Evolutionary conservation across 75 land plant species (phyloP).

Genomic region (Pinus taeda): DNA sequence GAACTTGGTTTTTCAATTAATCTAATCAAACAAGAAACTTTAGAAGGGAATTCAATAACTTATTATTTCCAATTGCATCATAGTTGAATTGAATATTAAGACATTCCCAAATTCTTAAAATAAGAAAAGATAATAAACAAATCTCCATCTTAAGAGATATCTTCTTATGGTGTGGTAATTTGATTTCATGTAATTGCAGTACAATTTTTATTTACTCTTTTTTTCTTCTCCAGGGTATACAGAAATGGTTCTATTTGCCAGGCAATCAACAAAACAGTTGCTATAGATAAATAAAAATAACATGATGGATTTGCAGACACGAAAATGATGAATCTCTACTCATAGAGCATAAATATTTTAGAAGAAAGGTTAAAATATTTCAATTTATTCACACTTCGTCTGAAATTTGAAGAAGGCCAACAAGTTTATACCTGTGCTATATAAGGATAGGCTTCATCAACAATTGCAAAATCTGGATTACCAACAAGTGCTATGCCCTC

Average conservation of each 20-base stretch:
- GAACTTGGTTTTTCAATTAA: not conserved
- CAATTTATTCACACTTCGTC: not conserved
- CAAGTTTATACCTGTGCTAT: constrained; percentile 82
- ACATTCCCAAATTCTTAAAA: not conserved
- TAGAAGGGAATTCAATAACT: not conserved
- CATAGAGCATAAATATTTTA: not conserved
- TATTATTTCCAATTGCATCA: not conserved
- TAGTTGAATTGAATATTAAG: not conserved
- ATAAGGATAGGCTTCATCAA: constrained; percentile 99
- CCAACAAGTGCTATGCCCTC: constrained; percentile 99
- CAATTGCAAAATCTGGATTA: constrained; percentile 98
- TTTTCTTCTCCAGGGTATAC: not conserved
- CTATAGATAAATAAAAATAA: not conserved
- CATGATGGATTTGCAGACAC: not conserved
- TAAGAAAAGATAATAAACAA: not conserved
- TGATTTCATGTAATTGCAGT: not conserved
- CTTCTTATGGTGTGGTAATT: not conserved
- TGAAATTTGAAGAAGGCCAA: not conserved
- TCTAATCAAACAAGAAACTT: not conserved
- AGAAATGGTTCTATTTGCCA: not conserved
- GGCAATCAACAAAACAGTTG: not conserved
- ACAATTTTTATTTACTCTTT: not conserved
- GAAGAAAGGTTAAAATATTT: not conserved
- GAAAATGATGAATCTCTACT: not conserved
- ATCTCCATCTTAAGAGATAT: not conserved